These are phyloP conservation scores for Ormosia semicastrata DNA, from an alignment of 306 rosid species.

Conservation along the genomic window DNA sequence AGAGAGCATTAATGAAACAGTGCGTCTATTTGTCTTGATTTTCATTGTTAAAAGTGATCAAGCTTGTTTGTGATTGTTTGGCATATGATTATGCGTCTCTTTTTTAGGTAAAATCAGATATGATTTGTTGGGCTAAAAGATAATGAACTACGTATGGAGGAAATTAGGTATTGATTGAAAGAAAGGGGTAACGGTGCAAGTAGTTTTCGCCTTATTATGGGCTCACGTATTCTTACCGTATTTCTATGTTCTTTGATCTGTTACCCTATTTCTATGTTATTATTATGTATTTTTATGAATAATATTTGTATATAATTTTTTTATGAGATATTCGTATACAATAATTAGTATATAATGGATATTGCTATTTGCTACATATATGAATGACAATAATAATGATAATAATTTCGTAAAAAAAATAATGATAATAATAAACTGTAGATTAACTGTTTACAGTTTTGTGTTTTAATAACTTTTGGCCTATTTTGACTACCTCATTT, in stretches of 20 bases:
- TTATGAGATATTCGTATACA: too few species aligned
- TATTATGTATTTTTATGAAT: neutral
- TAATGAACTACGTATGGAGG: neutral
- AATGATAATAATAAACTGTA: too few species aligned
- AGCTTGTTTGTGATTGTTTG: neutral
- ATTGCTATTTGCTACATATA: too few species aligned
- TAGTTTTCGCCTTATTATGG: neutral
- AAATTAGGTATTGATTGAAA: constrained; percentile 21
- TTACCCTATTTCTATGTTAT: neutral
- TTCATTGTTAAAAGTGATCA: neutral
- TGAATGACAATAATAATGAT: neutral
- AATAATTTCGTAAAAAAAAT: too few species aligned
- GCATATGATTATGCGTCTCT: too few species aligned
- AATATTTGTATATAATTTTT: neutral
- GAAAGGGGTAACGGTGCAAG: neutral
- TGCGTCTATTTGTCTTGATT: neutral
- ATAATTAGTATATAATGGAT: neutral
- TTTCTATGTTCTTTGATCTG: neutral
- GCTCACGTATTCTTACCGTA: neutral
- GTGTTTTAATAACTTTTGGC: too few species aligned
- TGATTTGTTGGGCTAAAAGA: constrained; percentile 17
- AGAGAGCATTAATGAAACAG: neutral
- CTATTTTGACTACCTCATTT: too few species aligned
- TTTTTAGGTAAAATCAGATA: neutral
- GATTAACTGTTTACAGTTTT: too few species aligned